A percentile compares a stretch with the other conserved stretches of the same genome.
Conservation (phyloP, 805 yeast genomes). For the Candida morakotiae region DNA sequence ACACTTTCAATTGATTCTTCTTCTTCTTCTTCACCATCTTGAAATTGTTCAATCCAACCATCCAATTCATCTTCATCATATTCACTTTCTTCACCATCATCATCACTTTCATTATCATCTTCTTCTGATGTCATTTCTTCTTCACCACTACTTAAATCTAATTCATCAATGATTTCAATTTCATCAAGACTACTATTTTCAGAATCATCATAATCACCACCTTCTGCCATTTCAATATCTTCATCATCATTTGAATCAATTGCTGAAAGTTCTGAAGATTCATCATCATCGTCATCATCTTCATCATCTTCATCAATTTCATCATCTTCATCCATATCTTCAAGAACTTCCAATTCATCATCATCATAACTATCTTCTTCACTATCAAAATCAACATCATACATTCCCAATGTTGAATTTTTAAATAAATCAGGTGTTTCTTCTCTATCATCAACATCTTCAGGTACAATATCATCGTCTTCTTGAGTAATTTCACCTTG, state of each 20-base stretch:
- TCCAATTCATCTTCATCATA: slow-evolving; percentile 36
- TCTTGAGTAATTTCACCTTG: slow-evolving; percentile 53
- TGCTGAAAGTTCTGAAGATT: slow-evolving; percentile 10
- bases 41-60: slow-evolving; percentile 39
- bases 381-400: slow-evolving; percentile 71
- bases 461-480: slow-evolving; percentile 31
- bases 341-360: slow-evolving; percentile 45
- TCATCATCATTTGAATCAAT: slow-evolving; percentile 32
- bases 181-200: slow-evolving; percentile 21
- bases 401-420: slow-evolving; percentile 93
- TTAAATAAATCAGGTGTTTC: slow-evolving; percentile 80
- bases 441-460: slow-evolving; percentile 59
- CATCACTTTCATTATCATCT: slow-evolving; percentile 20
- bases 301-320: slow-evolving; percentile 45
- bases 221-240: slow-evolving; percentile 33
- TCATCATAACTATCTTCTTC: slow-evolving; percentile 54
- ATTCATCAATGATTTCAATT: slow-evolving; percentile 33
- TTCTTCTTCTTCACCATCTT: slow-evolving; percentile 18
- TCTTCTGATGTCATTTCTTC: slow-evolving; percentile 26
- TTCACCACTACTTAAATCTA: slow-evolving; percentile 22
- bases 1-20: slow-evolving; percentile 9
- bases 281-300: slow-evolving; percentile 21
- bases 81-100: slow-evolving; percentile 25
- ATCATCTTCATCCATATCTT: slow-evolving; percentile 60
- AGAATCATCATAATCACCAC: slow-evolving; percentile 7